Conservation (phyloP, 371 early-diverging fungal genomes). For the Amoeboaphelidium occidentale region DNA sequence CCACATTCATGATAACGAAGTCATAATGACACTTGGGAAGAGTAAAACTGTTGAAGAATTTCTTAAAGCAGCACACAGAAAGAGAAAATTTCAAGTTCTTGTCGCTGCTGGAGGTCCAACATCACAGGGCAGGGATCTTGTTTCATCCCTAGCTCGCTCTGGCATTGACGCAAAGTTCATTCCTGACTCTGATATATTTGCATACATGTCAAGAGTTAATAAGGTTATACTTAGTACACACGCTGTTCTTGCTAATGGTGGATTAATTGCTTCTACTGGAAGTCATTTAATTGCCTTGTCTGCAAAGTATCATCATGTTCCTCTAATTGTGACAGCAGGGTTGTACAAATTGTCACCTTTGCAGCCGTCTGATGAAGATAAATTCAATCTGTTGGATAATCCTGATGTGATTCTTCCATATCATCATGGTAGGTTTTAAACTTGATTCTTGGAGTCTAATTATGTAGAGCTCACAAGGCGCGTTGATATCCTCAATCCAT, state of each 20-base stretch:
- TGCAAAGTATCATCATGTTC: constrained; percentile 70
- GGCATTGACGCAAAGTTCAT: constrained; percentile 81
- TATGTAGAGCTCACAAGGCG: constrained; percentile 32
- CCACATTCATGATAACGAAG: constrained; percentile 68
- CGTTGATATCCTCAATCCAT: constrained; percentile 53
- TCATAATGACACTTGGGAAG: constrained; percentile 74
- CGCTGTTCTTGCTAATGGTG: constrained; percentile 81
- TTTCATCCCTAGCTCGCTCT: constrained; percentile 35
- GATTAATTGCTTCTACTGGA: constrained; percentile 56
- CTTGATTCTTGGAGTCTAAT: background rate
- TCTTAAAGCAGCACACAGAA: constrained; percentile 53
- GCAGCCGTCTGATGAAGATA: constrained; percentile 63
- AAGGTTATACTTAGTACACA: constrained; percentile 85
- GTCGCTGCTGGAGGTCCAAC: constrained; percentile 73
- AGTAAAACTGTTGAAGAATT: constrained; percentile 67
- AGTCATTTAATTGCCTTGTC: constrained; percentile 60
- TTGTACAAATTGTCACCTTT: constrained; percentile 62
- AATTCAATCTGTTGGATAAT: constrained; percentile 40
- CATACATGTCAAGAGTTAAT: constrained; percentile 88
- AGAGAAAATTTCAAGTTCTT: constrained; percentile 73
- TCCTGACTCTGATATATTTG: constrained; percentile 77
- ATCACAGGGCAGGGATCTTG: constrained; percentile 66
- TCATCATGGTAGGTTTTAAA: constrained; percentile 22
- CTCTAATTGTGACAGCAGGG: constrained; percentile 60
- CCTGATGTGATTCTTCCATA: constrained; percentile 59